Evolutionary conservation across 345 rosid genomes (phyloP), one percentile per base, ranked within the genome.

Genomic region (Firmiana major): DNA sequence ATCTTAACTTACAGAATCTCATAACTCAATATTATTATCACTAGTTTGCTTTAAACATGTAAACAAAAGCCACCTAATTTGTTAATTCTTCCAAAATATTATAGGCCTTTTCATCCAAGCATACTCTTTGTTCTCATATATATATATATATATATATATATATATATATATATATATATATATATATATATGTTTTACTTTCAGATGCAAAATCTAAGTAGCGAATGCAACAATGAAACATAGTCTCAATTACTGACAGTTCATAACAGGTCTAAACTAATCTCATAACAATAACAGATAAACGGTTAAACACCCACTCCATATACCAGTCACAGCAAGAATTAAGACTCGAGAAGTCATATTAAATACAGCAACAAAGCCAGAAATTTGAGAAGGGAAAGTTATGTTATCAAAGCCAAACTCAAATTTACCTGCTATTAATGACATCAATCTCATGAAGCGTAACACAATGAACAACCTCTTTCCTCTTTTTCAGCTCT

Each of bases 361-460:
- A 17, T 64, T 17, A 36, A 36, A 36, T 19, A 38, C 45, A 19
- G 24, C 28, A 43, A 21, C 28, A 73, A 73, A 45, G 57, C 58
- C 12, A 53, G 13, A 9, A 62, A 46, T 7, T 4, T 59, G 38
- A 46, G 75, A 45, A n/a, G 51, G 2, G 2, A 2, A 17, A 31
- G 16, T 7, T 31, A 31, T 62, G 8, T 31, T 62, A 7, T 17
- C 4, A 62, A 62, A 62, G 9, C 4, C n/a, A 62, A 51, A 40
- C 62, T 34, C 19, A 10, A 53, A 53, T 34, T 71, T 77, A 95
- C 99, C 99, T 90, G 93, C 99, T 95, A 69, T 95, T 95, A 77
- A 95, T 95, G 55, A 93, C 99, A 90, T 95, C 99, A 84, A 95
- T 95, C 85, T 95, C 98, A 68, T 95, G 99, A 80, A 95, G 96